These are phyloP conservation scores for Bretschneidera sinensis DNA, from an alignment of 345 rosid species.

Conservation along the genomic window DNA sequence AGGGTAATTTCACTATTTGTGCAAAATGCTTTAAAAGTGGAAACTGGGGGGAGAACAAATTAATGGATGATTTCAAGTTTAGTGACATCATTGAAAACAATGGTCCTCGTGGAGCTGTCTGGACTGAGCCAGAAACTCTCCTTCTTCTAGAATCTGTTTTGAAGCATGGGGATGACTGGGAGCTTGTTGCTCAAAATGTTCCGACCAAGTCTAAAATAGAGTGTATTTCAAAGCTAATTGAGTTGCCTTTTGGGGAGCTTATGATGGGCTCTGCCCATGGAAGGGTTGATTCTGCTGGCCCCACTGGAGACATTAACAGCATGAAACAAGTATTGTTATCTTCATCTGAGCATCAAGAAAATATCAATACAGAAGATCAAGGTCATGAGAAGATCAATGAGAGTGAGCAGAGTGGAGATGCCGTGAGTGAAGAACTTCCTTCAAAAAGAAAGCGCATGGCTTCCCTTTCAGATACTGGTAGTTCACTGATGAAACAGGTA, in stretches of 20 bases:
- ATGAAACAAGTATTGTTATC: too few species aligned
- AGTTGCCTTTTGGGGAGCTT: conserved; percentile 81
- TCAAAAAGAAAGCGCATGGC: conserved; percentile 44
- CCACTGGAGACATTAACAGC: conserved; percentile 18
- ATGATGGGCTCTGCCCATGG: conserved; percentile 40
- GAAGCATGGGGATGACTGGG: conserved; percentile 91
- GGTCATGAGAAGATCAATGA: conserved; percentile 24
- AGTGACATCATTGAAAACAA: conserved; percentile 22
- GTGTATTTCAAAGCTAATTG: conserved; percentile 80
- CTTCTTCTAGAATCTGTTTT: conserved; percentile 72
- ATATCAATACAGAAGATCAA: too few species aligned
- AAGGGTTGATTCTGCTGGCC: conserved; percentile 26
- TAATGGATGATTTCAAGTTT: conserved; percentile 51
- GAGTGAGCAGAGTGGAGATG: conserved; percentile 38
- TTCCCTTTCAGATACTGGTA: conserved; percentile 39
- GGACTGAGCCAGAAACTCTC: conserved; percentile 86
- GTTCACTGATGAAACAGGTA: conserved; percentile 83
- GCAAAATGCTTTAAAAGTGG: conserved; percentile 56
- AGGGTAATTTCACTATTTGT: conserved; percentile 48
- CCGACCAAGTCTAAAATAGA: conserved; percentile 70
- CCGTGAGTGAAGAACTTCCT: conserved; percentile 40
- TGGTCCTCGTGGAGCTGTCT: conserved; percentile 32
- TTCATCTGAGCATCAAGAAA: too few species aligned
- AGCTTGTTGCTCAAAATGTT: too few species aligned
- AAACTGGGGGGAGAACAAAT: conserved; percentile 52